A percentile compares a stretch with the other conserved stretches of the same genome.
Conservation (phyloP, 495 filamentous ascomycete genomes). For the Aspergillus avenaceus region DNA sequence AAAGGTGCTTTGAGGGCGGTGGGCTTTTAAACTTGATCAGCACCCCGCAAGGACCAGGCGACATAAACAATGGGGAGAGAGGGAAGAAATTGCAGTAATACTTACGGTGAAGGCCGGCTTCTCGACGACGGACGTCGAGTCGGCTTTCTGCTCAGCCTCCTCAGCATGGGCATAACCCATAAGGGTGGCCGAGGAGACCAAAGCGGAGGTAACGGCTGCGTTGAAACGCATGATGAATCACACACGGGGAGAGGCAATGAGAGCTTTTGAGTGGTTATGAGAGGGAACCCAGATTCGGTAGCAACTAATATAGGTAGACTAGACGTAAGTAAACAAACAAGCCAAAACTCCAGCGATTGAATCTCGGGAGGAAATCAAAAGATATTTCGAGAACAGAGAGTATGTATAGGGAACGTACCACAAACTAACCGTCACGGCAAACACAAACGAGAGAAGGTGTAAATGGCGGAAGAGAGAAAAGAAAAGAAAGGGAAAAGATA, state of each 20-base stretch:
- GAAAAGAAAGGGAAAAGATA: conserved; percentile 7
- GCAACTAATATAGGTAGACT: conserved; percentile 6
- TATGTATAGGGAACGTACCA: conserved; percentile 19
- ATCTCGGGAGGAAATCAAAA: conserved; percentile 24
- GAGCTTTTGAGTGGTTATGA: no score
- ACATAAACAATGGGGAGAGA: background rate
- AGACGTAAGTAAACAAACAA: conserved; percentile 22
- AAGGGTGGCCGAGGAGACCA: conserved; percentile 66
- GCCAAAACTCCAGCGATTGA: conserved; percentile 23
- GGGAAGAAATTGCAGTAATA: conserved; percentile 6
- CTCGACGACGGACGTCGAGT: conserved; percentile 53
- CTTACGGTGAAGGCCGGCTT: conserved; percentile 89
- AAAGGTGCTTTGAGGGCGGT: conserved; percentile 86
- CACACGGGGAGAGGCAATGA: no score
- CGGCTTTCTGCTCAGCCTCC: conserved; percentile 56
- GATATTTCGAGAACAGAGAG: conserved; percentile 30
- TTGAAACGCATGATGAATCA: conserved; percentile 74
- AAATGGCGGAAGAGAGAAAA: conserved; percentile 3
- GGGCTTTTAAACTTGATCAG: conserved; percentile 55
- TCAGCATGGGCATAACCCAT: conserved; percentile 71
- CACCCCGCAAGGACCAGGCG: conserved; percentile 10
- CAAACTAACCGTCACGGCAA: conserved; percentile 8
- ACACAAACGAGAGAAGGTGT: conserved; percentile 6
- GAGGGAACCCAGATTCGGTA: conserved; percentile 1
- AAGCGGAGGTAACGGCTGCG: conserved; percentile 58